Conservation (phyloP, 2,329 filamentous ascomycete genomes). For the Aureobasidium sp. region DNA sequence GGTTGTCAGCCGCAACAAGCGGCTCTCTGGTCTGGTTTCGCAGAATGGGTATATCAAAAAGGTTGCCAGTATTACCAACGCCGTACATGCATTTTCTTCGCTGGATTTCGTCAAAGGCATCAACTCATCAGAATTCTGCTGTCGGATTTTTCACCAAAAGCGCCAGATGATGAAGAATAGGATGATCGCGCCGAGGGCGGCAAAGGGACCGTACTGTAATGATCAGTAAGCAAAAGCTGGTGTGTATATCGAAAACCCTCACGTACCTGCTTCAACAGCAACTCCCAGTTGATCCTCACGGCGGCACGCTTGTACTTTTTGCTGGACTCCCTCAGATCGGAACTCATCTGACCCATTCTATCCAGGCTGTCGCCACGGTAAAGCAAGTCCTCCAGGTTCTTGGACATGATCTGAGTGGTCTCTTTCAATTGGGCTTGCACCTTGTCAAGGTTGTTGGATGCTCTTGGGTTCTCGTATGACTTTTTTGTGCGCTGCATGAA, state of each 20-base stretch:
- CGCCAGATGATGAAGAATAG: slow-evolving; percentile 92
- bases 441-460: slow-evolving; percentile 92
- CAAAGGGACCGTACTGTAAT: slow-evolving; percentile 85
- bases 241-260: background rate
- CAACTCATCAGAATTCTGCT: background rate
- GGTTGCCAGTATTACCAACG: background rate
- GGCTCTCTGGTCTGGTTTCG: slow-evolving; percentile 7
- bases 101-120: slow-evolving; percentile 17
- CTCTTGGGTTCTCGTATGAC: slow-evolving; percentile 93
- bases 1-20: background rate
- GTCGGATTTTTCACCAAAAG: slow-evolving; percentile 71
- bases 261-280: slow-evolving; percentile 86
- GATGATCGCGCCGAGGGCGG: slow-evolving; percentile 81
- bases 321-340: slow-evolving; percentile 88
- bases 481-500: slow-evolving; percentile 95
- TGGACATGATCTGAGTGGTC: slow-evolving; percentile 99
- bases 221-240: background rate
- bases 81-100: slow-evolving; percentile 12
- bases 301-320: slow-evolving; percentile 95
- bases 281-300: slow-evolving; percentile 97
- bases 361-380: slow-evolving; percentile 96
- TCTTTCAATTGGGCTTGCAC: slow-evolving; percentile 98
- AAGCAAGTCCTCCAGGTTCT: slow-evolving; percentile 98
- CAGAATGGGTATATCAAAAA: slow-evolving; percentile 20
- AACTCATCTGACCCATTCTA: slow-evolving; percentile 96